Percentiles rank a stretch among this genome's conserved stretches.
Conservation (phyloP, 2,329 filamentous ascomycete species). For the Claviceps humidiphila region DNA sequence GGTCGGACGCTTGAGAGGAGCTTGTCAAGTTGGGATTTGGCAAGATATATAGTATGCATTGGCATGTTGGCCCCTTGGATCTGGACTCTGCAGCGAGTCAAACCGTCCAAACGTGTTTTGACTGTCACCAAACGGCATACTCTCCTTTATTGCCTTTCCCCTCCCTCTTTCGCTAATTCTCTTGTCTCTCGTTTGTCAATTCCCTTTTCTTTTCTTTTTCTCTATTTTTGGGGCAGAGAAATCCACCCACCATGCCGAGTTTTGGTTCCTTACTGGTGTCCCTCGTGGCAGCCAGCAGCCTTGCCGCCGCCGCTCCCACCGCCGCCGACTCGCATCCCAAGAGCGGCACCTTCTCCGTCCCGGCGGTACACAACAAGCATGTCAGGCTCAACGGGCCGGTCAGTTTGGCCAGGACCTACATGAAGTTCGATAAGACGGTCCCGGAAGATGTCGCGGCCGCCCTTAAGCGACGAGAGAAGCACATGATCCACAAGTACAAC, state of each 20-base stretch:
- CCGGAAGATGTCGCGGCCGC: conserved; percentile 4
- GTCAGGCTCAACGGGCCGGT: conserved; percentile 6
- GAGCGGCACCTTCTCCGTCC: conserved; percentile 1
- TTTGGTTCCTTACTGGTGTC: conserved; percentile 11
- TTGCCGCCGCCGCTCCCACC: conserved; percentile 7
- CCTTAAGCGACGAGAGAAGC: background rate
- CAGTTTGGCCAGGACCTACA: conserved; percentile 9
- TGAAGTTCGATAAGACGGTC: conserved; percentile 8
- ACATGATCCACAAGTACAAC: background rate
- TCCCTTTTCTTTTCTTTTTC: background rate
- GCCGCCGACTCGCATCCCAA: background rate
- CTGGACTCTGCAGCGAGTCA: too few relatives aligned
- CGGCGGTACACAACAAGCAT: conserved; percentile 6
- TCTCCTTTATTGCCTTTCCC: background rate
- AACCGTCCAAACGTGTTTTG: too few relatives aligned
- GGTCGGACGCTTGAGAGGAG: too few relatives aligned
- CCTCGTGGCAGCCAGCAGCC: conserved; percentile 8
- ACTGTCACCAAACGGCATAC: too few relatives aligned
- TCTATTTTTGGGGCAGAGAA: background rate
- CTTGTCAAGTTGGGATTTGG: too few relatives aligned
- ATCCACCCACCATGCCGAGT: conserved; percentile 8
- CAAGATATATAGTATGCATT: too few relatives aligned
- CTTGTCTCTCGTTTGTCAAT: background rate
- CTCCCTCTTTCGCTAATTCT: background rate
- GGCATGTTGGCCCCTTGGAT: too few relatives aligned